Evolutionary conservation across 805 yeast genomes (phyloP).

Genomic region (Saturnispora gosingensis): DNA sequence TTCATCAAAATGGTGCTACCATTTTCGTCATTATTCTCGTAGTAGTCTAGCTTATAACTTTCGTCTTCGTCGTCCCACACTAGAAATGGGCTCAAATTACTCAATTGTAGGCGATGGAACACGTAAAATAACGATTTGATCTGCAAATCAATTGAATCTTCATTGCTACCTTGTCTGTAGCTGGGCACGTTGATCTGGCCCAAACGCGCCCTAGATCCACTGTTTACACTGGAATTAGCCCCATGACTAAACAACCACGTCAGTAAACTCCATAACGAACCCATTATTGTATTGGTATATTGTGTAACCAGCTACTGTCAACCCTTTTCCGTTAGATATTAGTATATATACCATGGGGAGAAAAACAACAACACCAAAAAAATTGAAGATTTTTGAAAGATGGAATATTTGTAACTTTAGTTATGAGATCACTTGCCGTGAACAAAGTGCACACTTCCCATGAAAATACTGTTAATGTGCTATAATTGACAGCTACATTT

Average conservation of each 20-base stretch:
- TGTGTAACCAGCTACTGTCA: background rate
- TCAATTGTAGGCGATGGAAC: constrained; percentile 28
- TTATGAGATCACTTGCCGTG: background rate
- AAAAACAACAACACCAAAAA: background rate
- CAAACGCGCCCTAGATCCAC: constrained; percentile 5
- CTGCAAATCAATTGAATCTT: constrained; percentile 55
- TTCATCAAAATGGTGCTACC: constrained; percentile 14
- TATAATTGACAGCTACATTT: background rate
- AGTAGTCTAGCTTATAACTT: constrained; percentile 8
- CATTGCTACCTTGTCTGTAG: constrained; percentile 36
- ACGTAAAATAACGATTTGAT: constrained; percentile 50
- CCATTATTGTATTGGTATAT: background rate
- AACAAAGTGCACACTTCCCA: no score
- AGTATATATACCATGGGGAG: background rate
- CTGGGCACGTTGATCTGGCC: constrained; percentile 38
- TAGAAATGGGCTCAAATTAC: constrained; percentile 29
- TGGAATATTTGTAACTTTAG: background rate
- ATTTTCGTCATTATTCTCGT: background rate
- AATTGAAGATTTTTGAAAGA: no score
- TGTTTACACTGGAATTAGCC: background rate
- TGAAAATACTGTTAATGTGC: background rate
- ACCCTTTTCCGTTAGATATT: background rate
- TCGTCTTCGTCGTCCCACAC: constrained; percentile 18
- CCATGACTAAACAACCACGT: background rate
- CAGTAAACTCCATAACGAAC: background rate